Evolutionary conservation across 805 yeast genomes (phyloP).

Genomic region (Candida parachauliodes): DNA sequence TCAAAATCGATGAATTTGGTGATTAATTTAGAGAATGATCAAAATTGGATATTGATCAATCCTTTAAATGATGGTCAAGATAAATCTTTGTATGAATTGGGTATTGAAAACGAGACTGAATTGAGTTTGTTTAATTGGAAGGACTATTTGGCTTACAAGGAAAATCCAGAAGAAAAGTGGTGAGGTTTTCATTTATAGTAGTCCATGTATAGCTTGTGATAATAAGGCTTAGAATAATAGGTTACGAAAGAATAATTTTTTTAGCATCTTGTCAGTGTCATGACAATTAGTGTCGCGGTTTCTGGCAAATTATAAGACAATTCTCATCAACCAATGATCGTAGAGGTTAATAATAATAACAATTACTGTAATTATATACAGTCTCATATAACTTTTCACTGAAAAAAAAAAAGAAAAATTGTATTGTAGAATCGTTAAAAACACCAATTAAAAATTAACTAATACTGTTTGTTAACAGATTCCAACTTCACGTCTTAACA

Average conservation of each 20-base stretch:
- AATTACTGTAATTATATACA: conserved; percentile 3
- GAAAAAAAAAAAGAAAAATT: conserved; percentile 6
- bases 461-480: no score
- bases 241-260: no score
- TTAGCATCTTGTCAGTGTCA: no score
- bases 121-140: conserved; percentile 70
- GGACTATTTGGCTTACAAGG: conserved; percentile 66
- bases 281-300: neutral
- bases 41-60: conserved; percentile 57
- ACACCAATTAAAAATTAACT: conserved; percentile 6
- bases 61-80: conserved; percentile 13
- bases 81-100: conserved; percentile 32
- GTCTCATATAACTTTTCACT: conserved; percentile 5
- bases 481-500: no score
- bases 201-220: no score
- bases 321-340: conserved; percentile 55
- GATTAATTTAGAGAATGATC: conserved; percentile 79
- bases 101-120: conserved; percentile 84
- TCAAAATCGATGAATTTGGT: conserved; percentile 90
- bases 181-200: conserved; percentile 29
- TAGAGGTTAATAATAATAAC: conserved; percentile 22
- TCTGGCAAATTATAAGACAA: neutral
- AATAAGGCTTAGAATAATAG: no score
- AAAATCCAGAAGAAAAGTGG: conserved; percentile 92
- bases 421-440: neutral